phyloP scores from a whole-genome alignment of 352 stramenopile genomes.

The Pythium angustatum region DNA sequence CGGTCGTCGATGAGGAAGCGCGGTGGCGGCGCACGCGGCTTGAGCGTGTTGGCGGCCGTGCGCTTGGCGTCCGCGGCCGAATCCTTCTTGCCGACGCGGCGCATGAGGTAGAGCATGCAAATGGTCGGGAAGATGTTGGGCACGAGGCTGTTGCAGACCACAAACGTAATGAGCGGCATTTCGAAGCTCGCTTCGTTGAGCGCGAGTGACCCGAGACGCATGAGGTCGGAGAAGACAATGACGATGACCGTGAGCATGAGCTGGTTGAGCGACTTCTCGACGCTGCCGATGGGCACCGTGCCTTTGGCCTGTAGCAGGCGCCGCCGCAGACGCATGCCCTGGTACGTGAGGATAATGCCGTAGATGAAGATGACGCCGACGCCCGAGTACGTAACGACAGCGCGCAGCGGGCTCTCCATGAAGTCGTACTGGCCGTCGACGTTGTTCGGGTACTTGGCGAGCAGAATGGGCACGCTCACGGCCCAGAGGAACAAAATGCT shows the following conservation, averaged over 20 bases:
- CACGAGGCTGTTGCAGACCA: conserved; percentile 77
- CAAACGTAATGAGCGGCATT: conserved; percentile 66
- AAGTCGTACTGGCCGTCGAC: conserved; percentile 66
- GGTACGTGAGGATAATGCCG: conserved; percentile 64
- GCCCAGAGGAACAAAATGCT: conserved; percentile 57
- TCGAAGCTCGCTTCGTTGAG: conserved; percentile 48
- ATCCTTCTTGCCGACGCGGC: conserved; percentile 39
- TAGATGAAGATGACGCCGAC: conserved; percentile 65
- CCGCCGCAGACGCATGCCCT: conserved; percentile 70
- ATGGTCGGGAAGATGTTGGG: conserved; percentile 86
- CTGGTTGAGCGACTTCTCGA: conserved; percentile 81
- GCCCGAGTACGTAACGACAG: conserved; percentile 58
- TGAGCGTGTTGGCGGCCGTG: background rate
- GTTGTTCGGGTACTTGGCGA: conserved; percentile 55
- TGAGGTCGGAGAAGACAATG: conserved; percentile 72
- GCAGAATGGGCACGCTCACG: conserved; percentile 52
- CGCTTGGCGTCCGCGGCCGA: background rate
- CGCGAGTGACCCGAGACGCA: conserved; percentile 65
- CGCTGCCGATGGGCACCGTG: conserved; percentile 60
- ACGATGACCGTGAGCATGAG: conserved; percentile 81
- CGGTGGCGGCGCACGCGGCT: conserved; percentile 24
- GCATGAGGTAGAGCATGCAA: conserved; percentile 90
- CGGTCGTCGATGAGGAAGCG: conserved; percentile 61
- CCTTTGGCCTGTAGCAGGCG: conserved; percentile 72
- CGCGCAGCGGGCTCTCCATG: conserved; percentile 52